Conservation (phyloP, 1,284 basidiomycete genomes). For the Leucoagaricus sp. region DNA sequence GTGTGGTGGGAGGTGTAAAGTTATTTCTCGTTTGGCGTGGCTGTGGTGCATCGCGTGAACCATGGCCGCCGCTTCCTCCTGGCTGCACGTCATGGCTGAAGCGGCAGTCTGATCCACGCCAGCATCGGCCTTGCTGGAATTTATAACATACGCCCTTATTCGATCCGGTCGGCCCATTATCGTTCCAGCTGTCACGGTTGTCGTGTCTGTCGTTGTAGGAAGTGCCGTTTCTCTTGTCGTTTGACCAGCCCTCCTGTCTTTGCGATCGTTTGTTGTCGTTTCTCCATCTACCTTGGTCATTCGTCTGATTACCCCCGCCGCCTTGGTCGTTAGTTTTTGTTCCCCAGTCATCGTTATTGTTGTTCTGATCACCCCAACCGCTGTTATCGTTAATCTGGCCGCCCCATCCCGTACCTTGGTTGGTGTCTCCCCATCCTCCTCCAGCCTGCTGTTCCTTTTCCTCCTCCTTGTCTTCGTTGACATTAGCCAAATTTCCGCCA, state of each 20-base stretch:
- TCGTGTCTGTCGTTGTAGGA: background rate
- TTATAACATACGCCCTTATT: background rate
- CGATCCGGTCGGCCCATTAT: background rate
- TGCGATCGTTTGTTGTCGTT: background rate
- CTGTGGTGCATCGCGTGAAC: background rate
- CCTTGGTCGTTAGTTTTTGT: background rate
- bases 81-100: constrained; percentile 22
- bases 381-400: background rate
- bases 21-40: background rate
- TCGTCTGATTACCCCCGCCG: background rate
- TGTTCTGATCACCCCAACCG: background rate
- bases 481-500: background rate
- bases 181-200: background rate
- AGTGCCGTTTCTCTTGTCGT: background rate
- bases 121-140: constrained; percentile 8
- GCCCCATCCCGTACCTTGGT: background rate
- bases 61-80: constrained; percentile 6
- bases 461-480: background rate
- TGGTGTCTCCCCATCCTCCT: constrained; percentile 1
- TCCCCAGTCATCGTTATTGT: constrained; percentile 10
- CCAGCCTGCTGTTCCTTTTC: background rate
- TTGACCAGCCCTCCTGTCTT: background rate
- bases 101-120: constrained; percentile 22
- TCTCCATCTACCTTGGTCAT: background rate
- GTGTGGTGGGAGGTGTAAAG: background rate